Evolutionary conservation across 495 filamentous ascomycete species (phyloP).

Genomic region (Aspergillus sparsus): DNA sequence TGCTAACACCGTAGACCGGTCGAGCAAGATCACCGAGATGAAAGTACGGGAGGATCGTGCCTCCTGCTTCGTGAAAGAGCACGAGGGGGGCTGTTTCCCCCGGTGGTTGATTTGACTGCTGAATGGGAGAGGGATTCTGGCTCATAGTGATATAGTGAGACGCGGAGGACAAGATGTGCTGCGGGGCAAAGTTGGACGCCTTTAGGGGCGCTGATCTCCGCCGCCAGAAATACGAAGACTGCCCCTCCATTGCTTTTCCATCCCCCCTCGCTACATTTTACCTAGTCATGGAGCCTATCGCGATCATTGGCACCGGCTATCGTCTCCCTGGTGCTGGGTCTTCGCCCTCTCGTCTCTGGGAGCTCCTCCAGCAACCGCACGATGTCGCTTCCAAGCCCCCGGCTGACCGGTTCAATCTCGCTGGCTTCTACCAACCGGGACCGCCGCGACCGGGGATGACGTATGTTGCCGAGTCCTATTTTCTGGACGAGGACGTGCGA

Average conservation of each 20-base stretch:
- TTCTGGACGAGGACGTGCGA: conserved; percentile 41
- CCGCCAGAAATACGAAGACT: no score
- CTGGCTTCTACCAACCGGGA: conserved; percentile 32
- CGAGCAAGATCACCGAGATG: conserved; percentile 9
- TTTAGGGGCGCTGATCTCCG: no score
- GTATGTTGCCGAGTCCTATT: conserved; percentile 37
- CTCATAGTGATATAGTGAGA: conserved; percentile 7
- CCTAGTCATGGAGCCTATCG: conserved; percentile 29
- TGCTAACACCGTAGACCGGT: conserved; percentile 15
- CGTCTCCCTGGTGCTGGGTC: conserved; percentile 29
- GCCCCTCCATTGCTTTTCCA: no score
- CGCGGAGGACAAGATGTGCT: no score
- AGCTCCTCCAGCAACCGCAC: conserved; percentile 31
- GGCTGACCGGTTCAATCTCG: conserved; percentile 34
- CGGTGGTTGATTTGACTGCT: not conserved
- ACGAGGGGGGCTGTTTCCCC: not conserved
- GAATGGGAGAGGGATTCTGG: not conserved
- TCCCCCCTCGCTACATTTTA: not conserved
- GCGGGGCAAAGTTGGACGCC: no score
- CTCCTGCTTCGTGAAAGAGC: conserved; percentile 14
- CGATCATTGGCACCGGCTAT: conserved; percentile 38
- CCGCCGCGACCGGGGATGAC: conserved; percentile 21
- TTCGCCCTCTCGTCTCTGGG: conserved; percentile 32
- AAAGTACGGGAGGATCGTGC: conserved; percentile 16
- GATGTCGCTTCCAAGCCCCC: conserved; percentile 25